These are phyloP conservation scores for Neurospora tetrasperma DNA, from an alignment of 495 filamentous ascomycete species.

Conservation along the genomic window DNA sequence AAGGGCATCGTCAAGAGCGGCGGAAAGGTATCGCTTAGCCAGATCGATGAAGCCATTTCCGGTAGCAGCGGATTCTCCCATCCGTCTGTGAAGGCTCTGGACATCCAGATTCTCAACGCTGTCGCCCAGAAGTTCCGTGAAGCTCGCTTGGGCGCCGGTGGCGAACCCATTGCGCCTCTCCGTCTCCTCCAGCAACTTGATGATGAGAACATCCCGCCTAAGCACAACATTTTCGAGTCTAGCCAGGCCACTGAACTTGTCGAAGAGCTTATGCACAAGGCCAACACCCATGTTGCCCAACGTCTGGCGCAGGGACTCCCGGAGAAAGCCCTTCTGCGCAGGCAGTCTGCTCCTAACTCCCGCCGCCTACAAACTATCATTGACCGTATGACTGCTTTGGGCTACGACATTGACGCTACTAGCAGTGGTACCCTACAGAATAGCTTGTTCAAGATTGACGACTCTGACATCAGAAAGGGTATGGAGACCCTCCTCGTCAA, in stretches of 20 bases:
- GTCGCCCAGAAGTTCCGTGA: conserved; percentile 83
- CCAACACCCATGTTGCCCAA: conserved; percentile 80
- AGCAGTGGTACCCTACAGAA: conserved; percentile 87
- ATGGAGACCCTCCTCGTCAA: conserved; percentile 95
- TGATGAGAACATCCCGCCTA: conserved; percentile 94
- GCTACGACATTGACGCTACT: conserved; percentile 75
- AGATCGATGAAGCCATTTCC: conserved; percentile 70
- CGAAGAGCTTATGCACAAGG: conserved; percentile 87
- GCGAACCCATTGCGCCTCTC: conserved; percentile 68
- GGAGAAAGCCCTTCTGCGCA: conserved; percentile 85
- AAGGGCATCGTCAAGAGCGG: conserved; percentile 87
- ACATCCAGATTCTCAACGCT: conserved; percentile 64
- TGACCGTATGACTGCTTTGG: conserved; percentile 85
- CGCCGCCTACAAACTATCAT: conserved; percentile 83
- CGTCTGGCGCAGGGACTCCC: conserved; percentile 69
- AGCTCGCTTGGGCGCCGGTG: conserved; percentile 66
- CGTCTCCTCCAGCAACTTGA: conserved; percentile 90
- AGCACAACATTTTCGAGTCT: conserved; percentile 90
- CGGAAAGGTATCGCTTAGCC: conserved; percentile 70
- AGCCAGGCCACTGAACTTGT: conserved; percentile 84
- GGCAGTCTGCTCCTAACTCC: conserved; percentile 73
- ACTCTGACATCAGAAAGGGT: conserved; percentile 81
- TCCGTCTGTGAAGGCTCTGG: conserved; percentile 51
- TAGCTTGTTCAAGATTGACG: conserved; percentile 83
- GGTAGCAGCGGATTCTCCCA: conserved; percentile 48